These are phyloP conservation scores for Gonium pectorale DNA, from an alignment of 139 green algal species.

Conservation along the genomic window DNA sequence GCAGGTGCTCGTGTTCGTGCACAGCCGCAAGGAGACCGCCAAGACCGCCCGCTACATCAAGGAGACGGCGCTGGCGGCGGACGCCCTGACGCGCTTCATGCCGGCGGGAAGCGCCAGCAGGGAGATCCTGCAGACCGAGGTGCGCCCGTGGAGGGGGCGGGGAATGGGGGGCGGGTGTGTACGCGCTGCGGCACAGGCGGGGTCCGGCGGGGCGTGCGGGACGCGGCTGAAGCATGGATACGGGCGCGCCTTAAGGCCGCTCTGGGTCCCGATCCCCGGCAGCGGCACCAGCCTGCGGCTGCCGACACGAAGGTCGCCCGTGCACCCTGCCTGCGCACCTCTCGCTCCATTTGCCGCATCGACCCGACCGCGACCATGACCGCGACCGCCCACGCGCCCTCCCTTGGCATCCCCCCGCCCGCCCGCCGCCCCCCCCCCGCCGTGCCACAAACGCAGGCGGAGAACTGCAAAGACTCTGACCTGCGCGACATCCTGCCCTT, in stretches of 20 bases:
- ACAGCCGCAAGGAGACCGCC: constrained; percentile 98
- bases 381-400: background rate
- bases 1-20: constrained; percentile 98
- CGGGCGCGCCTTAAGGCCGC: no score
- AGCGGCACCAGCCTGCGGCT: no score
- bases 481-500: constrained; percentile 95
- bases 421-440: background rate
- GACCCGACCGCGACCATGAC: no score
- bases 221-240: no score
- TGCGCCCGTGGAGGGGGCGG: background rate
- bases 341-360: no score
- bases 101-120: constrained; percentile 80
- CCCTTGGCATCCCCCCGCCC: background rate
- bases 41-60: constrained; percentile 96
- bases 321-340: no score
- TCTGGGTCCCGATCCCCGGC: no score
- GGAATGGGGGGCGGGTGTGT: background rate
- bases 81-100: constrained; percentile 85
- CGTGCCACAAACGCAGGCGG: constrained; percentile 79
- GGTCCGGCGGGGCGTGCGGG: no score
- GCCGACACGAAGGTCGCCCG: no score
- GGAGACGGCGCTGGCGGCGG: constrained; percentile 82
- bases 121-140: constrained; percentile 84
- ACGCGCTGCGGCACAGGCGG: no score
- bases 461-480: constrained; percentile 85